phyloP scores from a whole-genome alignment of 805 yeast species.

The Nematodospora valgi region DNA sequence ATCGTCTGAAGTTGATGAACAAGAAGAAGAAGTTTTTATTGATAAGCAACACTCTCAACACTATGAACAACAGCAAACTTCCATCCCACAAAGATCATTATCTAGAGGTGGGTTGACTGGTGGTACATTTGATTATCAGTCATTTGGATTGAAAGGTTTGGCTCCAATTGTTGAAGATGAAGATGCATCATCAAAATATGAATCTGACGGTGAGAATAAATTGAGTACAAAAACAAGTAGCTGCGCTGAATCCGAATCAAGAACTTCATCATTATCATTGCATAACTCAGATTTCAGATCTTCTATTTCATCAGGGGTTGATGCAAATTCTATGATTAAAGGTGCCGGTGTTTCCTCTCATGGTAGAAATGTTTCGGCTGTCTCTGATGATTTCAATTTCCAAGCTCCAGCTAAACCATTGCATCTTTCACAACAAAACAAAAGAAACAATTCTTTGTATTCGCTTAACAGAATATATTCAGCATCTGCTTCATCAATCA shows the following conservation, averaged over 20 bases:
- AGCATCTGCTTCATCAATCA: not conserved
- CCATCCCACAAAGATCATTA: conserved; percentile 9
- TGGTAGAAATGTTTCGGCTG: conserved; percentile 3
- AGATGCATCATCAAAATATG: conserved; percentile 30
- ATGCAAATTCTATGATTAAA: conserved; percentile 11
- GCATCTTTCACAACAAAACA: not conserved
- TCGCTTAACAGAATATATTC: not conserved
- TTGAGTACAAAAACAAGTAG: conserved; percentile 13
- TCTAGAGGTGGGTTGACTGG: conserved; percentile 9
- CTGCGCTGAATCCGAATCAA: conserved; percentile 22
- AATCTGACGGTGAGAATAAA: conserved; percentile 19
- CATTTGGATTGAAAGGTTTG: conserved; percentile 29
- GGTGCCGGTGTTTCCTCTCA: conserved; percentile 3
- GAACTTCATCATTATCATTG: conserved; percentile 35
- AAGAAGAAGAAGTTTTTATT: conserved; percentile 4
- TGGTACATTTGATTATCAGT: conserved; percentile 18
- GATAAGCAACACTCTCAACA: not conserved
- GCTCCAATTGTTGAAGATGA: conserved; percentile 39
- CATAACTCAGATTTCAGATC: conserved; percentile 37
- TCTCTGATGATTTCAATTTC: conserved; percentile 8
- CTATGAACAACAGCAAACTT: not conserved
- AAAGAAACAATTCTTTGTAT: conserved; percentile 7
- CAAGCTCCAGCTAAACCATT: not conserved
- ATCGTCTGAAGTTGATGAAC: conserved; percentile 13
- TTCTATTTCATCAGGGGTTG: conserved; percentile 33